phyloP scores from a whole-genome alignment of 495 filamentous ascomycete genomes.

The Viridothelium virens region DNA sequence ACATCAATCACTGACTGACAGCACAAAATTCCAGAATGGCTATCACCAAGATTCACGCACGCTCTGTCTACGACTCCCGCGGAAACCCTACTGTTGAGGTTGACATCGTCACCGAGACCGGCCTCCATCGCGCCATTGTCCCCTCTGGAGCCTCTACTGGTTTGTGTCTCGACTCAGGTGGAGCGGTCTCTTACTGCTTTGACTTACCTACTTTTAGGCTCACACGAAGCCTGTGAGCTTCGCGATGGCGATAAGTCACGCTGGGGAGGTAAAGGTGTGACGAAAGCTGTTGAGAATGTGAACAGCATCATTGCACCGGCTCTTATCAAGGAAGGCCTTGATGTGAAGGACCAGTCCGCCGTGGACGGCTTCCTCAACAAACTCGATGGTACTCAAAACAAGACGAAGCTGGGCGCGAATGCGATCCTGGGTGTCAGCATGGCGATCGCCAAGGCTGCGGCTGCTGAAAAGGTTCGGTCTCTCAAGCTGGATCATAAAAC shows the following conservation, averaged over 20 bases:
- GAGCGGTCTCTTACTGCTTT: background rate
- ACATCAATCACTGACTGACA: background rate
- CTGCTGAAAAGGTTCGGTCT: constrained; percentile 74
- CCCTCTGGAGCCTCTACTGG: constrained; percentile 96
- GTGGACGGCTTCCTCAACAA: constrained; percentile 92
- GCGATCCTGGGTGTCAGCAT: constrained; percentile 95
- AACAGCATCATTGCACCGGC: constrained; percentile 88
- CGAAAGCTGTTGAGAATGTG: constrained; percentile 92
- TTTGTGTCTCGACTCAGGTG: constrained; percentile 26
- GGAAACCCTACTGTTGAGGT: constrained; percentile 96
- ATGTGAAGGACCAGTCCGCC: constrained; percentile 93
- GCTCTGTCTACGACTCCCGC: constrained; percentile 98
- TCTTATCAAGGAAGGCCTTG: constrained; percentile 83
- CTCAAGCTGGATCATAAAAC: background rate
- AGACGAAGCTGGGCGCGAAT: constrained; percentile 96
- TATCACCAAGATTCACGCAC: constrained; percentile 97
- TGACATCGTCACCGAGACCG: constrained; percentile 91
- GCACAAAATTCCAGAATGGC: constrained; percentile 55
- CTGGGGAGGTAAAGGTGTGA: constrained; percentile 92
- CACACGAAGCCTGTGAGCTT: constrained; percentile 97
- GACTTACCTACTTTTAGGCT: constrained; percentile 46
- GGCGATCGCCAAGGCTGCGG: constrained; percentile 95
- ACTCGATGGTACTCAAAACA: constrained; percentile 94
- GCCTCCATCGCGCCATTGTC: constrained; percentile 97
- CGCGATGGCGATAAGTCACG: constrained; percentile 96